Evolutionary conservation across 2,329 filamentous ascomycete species (phyloP), one percentile per base, ranked within the genome.

Genomic region (Tolypocladium ovalisporum): DNA sequence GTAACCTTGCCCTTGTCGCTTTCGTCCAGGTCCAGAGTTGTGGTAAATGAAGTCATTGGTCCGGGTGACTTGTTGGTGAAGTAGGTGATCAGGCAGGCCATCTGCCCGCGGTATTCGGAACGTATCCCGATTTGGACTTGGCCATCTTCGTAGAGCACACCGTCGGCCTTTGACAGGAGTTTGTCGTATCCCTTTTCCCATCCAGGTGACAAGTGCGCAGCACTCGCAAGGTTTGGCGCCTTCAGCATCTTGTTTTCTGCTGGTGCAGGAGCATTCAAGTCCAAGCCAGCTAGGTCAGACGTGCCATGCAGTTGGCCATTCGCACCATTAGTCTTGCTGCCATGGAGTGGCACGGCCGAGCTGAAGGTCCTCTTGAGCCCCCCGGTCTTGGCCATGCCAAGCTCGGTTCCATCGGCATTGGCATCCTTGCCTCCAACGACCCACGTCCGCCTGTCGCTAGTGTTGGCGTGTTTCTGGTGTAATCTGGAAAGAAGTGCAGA

Each of bases 381-480:
- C 13, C 86, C 86, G 60, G 87, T 87, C 71, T 94, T 90, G 35
- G 86, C 86, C 73, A 97, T 82, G 61, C 83, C 84, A 59, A 96
- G 83, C 70, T 96, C 92, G 57, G 85, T 82, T 51, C 85, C 79
- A 67, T 96, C 90, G 1, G 84, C 78, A 69, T 97, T 97, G 58
- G 92, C 93, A 69, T 95, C 91, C 75, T 96, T 97, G 59, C 91
- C 93, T 61, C 93, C 93, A n/a, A 97, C 89, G 32, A 97, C 87
- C 94, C 94, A 99, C 1, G 94, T 97, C 60, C 93, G 84, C 75
- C 95, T 95, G 71, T 99, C 94, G 68, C 90, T 96, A 17, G 90
- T 94, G 60, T 88, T 89, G 53, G 88, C 89, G 66, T 95, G 91
- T 75, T 96, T 97, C 73, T 96, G 91, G 73, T 99, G 93, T 54